Evolutionary conservation across 2,329 filamentous ascomycete species (phyloP).

Genomic region (Trichoderma sp.): DNA sequence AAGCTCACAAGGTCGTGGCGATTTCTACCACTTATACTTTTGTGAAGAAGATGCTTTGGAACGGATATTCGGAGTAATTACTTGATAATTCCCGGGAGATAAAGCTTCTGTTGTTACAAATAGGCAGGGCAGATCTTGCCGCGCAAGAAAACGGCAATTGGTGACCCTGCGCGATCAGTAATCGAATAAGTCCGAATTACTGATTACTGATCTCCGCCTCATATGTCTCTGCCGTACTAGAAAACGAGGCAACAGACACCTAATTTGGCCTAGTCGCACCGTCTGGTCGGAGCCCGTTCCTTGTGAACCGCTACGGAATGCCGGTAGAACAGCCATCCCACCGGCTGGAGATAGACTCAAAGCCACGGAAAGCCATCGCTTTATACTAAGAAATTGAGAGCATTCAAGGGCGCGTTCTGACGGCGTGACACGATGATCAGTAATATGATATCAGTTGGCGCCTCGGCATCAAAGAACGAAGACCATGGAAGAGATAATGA

Average conservation of each 20-base stretch:
- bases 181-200: not conserved
- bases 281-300: not conserved
- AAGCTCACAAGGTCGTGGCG: not conserved
- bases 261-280: not conserved
- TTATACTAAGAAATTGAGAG: not conserved
- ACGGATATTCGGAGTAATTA: not conserved
- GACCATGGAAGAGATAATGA: not conserved
- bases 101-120: not conserved
- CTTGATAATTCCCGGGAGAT: not conserved
- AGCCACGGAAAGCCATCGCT: not conserved
- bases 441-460: not conserved
- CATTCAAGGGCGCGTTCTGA: not conserved
- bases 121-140: not conserved
- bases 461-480: not conserved
- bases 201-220: conserved; percentile 1
- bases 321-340: conserved; percentile 5
- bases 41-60: not conserved
- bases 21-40: not conserved
- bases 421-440: not conserved
- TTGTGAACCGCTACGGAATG: not conserved
- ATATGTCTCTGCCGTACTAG: not conserved
- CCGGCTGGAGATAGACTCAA: not conserved
- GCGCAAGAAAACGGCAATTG: not conserved
- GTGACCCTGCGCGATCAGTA: not conserved
- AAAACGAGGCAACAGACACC: not conserved